Evolutionary conservation across 345 rosid species (phyloP), one percentile per base, ranked within the genome.

Genomic region (rapeseed (Brassica napus)): DNA sequence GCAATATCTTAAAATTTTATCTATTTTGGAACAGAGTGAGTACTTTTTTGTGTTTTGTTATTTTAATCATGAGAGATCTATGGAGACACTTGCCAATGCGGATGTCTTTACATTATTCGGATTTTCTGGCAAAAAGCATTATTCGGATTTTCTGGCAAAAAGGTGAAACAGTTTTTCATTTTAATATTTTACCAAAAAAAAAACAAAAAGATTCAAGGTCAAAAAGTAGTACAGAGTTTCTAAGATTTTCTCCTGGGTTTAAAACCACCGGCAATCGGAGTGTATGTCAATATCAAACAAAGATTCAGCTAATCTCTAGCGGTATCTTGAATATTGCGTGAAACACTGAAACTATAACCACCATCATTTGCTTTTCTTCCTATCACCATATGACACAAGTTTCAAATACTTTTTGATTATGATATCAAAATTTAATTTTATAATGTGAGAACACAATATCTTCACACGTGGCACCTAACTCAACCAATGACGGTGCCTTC

Each of bases 401-500:
- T 69, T 30, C 35, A 58, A 5, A n/a, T 23, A 8, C 6, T n/a
- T 74, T 26, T 54, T 44, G 8, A 61, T 35, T 3, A 37, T 58
- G 30, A 58, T 68, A 67, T 37, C 8, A 58, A 15, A 7, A 12
- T 6, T 39, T 16, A 55, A 23, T 35, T 23, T 47, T 54, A n/a
- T 32, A 32, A 23, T 1, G 58, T 34, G 24, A 42, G 4, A 24
- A 78, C 66, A 64, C 57, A 72, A 3, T 4, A 8, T 30, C 4
- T 21, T 42, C 54, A 58, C 10, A 66, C 55, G 68, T 72, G 77
- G 65, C 67, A 57, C 18, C 42, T 55, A 26, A 31, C 52, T 37
- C 68, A 72, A 44, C 69, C 62, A 72, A 58, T 58, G 15, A 59
- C 31, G 6, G 73, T 79, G 77, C 76, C 44, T 39, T 55, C 72